Evolutionary conservation across 2,329 filamentous ascomycete species (phyloP).

Genomic region (Phialocephala subalpina): DNA sequence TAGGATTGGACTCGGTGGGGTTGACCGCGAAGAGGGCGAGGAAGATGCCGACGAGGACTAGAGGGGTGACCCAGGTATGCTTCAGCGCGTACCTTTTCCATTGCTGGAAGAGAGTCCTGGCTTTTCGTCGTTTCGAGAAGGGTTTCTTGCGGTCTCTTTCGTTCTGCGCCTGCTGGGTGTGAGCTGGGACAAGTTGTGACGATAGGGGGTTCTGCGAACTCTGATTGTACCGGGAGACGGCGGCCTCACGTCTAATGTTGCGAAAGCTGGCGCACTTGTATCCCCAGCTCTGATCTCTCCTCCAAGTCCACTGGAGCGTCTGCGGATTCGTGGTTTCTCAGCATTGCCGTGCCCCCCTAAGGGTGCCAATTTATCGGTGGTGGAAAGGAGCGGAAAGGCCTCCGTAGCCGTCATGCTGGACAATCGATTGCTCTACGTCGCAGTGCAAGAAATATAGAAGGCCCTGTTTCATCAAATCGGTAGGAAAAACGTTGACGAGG

Average conservation of each 20-base stretch:
- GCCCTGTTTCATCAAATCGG: background rate
- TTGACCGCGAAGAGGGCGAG: slow-evolving; percentile 76
- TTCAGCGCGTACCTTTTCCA: slow-evolving; percentile 54
- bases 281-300: slow-evolving; percentile 58
- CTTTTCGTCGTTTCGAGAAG: slow-evolving; percentile 45
- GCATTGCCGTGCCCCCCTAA: slow-evolving; percentile 28
- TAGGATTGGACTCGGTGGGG: slow-evolving; percentile 79
- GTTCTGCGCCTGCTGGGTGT: slow-evolving; percentile 37
- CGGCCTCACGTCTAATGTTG: slow-evolving; percentile 49
- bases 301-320: slow-evolving; percentile 57
- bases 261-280: slow-evolving; percentile 57
- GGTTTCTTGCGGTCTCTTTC: slow-evolving; percentile 44
- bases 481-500: background rate
- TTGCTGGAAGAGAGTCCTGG: slow-evolving; percentile 54
- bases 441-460: background rate
- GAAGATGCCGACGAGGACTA: slow-evolving; percentile 71
- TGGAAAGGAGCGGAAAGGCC: slow-evolving; percentile 39
- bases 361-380: slow-evolving; percentile 36
- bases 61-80: slow-evolving; percentile 71
- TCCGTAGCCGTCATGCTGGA: slow-evolving; percentile 34
- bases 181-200: slow-evolving; percentile 14
- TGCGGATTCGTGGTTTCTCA: slow-evolving; percentile 44
- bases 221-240: slow-evolving; percentile 33
- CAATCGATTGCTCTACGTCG: slow-evolving; percentile 8
- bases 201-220: slow-evolving; percentile 25